These are phyloP conservation scores for Zoysia pacifica DNA, from an alignment of 176 grass and related monocot species.

Conservation along the genomic window DNA sequence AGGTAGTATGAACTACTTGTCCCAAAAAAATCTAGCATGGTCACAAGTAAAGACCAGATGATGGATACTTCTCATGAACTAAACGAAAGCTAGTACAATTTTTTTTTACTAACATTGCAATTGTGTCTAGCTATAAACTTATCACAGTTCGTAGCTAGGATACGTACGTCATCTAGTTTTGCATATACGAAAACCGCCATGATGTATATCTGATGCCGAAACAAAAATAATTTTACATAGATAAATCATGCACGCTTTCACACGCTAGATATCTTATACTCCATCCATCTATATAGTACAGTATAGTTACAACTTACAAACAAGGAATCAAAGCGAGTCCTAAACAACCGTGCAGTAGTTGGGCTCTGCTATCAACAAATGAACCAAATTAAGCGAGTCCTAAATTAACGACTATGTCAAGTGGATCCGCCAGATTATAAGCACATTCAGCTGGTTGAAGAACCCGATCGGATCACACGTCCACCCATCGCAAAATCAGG, in stretches of 20 bases:
- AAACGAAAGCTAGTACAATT: too few relatives aligned
- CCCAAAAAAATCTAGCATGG: too few relatives aligned
- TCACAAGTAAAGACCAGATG: too few relatives aligned
- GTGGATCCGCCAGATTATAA: slow-evolving; percentile 5
- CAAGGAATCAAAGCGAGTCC: too few relatives aligned
- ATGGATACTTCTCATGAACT: too few relatives aligned
- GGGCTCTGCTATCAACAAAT: background rate
- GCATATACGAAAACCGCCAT: background rate
- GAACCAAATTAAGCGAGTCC: background rate
- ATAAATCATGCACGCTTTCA: background rate
- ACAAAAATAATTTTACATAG: background rate
- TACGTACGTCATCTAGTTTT: background rate
- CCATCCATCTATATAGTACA: background rate
- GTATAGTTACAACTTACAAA: background rate
- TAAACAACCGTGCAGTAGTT: background rate
- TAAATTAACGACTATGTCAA: background rate
- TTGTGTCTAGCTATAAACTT: too few relatives aligned
- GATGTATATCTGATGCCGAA: background rate
- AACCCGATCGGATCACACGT: background rate
- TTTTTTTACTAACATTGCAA: too few relatives aligned
- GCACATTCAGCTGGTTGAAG: background rate
- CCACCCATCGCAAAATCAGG: background rate
- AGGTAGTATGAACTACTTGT: too few relatives aligned
- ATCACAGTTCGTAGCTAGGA: too few relatives aligned
- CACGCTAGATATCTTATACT: background rate